Evolutionary conservation across 2,329 filamentous ascomycete genomes (phyloP), one percentile per base, ranked within the genome.

Genomic region (Pseudogymnoascus sp.): DNA sequence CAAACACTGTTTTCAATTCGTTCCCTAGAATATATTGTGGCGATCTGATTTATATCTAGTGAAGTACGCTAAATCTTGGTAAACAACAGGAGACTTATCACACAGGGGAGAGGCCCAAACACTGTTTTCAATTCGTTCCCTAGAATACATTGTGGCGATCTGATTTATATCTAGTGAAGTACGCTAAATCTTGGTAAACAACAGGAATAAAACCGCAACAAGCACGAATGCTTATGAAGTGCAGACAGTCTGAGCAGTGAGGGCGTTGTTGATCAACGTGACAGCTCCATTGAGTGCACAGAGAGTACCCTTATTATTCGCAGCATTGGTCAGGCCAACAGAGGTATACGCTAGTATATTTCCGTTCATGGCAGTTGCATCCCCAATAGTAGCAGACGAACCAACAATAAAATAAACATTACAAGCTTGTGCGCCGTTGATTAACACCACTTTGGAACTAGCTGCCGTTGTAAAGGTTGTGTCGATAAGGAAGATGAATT

Each of bases 401-500:
- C 67, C 65, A 21, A 68, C 64, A 52, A 59, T 59, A 45, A 62
- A 68, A 63, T 59, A 68, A 49, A 68, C 62, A 55, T 67, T 66
- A 63, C 67, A 68, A 41, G 66, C 45, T 55, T 67, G 61, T 11
- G 66, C 67, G 14, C 66, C 66, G 33, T 64, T 63, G 5, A 62
- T 63, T n/a, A 68, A 35, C 16, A 59, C 14, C 2, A 68, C 61
- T 29, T 59, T 12, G 6, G 66, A 60, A 10, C 11, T 52, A 16
- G 58, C 58, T 21, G 65, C 62, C 5, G 65, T 64, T 6, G 55
- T 62, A 14, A 65, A 43, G 7, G 63, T 66, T 3, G 65, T 61
- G 21, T 35, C 21, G 55, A 68, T 65, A 43, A 43, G 60, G 49
- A 68, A 68, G 35, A 68, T 63, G 16, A 61, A 68, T 63, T 65